phyloP scores from a whole-genome alignment of 2,329 filamentous ascomycete genomes.

The Apiospora kogelbergensis region DNA sequence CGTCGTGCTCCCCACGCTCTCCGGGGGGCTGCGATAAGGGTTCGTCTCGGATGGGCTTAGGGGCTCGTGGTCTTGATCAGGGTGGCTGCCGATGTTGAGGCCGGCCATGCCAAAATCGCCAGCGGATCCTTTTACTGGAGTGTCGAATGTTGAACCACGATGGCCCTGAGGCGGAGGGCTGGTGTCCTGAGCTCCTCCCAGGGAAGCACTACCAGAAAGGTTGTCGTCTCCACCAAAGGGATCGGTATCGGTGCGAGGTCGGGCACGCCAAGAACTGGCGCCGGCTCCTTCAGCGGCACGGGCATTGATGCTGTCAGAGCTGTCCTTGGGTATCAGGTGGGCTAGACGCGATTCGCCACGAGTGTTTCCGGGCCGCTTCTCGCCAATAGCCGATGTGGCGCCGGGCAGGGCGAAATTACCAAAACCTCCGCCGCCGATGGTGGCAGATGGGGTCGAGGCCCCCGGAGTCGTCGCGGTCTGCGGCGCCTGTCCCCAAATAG shows the following conservation, averaged over 20 bases:
- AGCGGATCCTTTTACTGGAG: constrained; percentile 53
- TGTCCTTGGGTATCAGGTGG: constrained; percentile 79
- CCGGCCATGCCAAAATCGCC: constrained; percentile 64
- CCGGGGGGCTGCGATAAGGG: constrained; percentile 90
- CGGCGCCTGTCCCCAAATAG: constrained; percentile 46
- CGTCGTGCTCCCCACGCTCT: constrained; percentile 67
- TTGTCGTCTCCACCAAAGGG: constrained; percentile 69
- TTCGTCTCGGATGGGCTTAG: constrained; percentile 95
- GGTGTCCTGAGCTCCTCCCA: constrained; percentile 74
- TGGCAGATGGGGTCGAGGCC: constrained; percentile 48
- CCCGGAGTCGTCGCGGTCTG: constrained; percentile 54
- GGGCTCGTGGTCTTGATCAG: constrained; percentile 64
- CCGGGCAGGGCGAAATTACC: constrained; percentile 79
- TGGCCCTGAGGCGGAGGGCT: constrained; percentile 43
- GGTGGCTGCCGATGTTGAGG: constrained; percentile 56
- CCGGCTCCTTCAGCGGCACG: background rate
- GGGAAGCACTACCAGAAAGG: constrained; percentile 67
- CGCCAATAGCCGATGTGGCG: constrained; percentile 51
- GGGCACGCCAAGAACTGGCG: constrained; percentile 52
- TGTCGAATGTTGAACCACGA: constrained; percentile 47
- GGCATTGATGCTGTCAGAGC: constrained; percentile 59
- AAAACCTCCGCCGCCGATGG: constrained; percentile 70
- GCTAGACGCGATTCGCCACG: constrained; percentile 83
- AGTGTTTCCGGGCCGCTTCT: constrained; percentile 72
- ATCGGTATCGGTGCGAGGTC: constrained; percentile 71